Percentiles rank a stretch among this genome's conserved stretches.
Conservation (phyloP, 345 rosid species). For the Salix brachista region DNA sequence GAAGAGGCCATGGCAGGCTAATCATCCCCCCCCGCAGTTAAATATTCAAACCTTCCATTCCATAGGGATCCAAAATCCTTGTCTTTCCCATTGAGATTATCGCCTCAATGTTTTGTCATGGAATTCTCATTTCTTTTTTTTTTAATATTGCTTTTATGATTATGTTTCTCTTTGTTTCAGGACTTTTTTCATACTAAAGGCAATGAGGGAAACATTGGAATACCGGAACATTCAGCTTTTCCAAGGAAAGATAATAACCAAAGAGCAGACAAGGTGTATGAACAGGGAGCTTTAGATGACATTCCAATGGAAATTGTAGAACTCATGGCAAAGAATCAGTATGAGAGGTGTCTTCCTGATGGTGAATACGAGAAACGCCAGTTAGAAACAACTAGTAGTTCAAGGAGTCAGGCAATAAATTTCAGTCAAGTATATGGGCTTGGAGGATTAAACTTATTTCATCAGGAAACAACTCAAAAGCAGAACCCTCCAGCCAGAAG, state of each 20-base stretch:
- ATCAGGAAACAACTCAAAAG: conserved; percentile 38
- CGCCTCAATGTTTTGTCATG: background rate
- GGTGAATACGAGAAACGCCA: conserved; percentile 41
- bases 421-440: conserved; percentile 40
- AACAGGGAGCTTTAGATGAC: conserved; percentile 62
- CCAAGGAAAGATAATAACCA: conserved; percentile 31
- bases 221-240: conserved; percentile 29
- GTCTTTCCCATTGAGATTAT: background rate
- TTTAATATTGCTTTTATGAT: background rate
- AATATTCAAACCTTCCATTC: background rate
- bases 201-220: conserved; percentile 41
- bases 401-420: conserved; percentile 38
- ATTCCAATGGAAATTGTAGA: conserved; percentile 94
- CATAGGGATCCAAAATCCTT: background rate
- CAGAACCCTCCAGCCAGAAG: conserved; percentile 38
- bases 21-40: background rate
- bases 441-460: conserved; percentile 33
- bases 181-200: conserved; percentile 41
- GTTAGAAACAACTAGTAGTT: conserved; percentile 28
- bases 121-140: background rate
- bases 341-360: conserved; percentile 80
- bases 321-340: conserved; percentile 87
- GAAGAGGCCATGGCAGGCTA: background rate
- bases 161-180: conserved; percentile 36
- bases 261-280: conserved; percentile 41